Evolutionary conservation across 176 grass and related monocot genomes (phyloP).

Genomic region (Carex myosuroides): DNA sequence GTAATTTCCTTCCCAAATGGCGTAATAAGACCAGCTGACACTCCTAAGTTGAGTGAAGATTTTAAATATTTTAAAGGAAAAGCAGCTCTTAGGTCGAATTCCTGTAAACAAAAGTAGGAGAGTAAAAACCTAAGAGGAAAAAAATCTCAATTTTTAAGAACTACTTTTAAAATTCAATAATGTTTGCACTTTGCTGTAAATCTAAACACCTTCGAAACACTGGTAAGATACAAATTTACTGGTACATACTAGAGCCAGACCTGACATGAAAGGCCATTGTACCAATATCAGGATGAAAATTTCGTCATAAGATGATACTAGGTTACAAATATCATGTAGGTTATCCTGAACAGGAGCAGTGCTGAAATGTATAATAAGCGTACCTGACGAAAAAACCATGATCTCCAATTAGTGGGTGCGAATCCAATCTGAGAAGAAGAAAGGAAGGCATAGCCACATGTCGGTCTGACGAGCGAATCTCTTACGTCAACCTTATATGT

Average conservation of each 20-base stretch:
- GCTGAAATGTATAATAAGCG: background rate
- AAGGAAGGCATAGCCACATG: slow-evolving; percentile 58
- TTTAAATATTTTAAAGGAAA: slow-evolving; percentile 62
- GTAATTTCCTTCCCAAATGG: slow-evolving; percentile 53
- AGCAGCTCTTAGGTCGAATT: slow-evolving; percentile 56
- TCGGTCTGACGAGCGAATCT: slow-evolving; percentile 64
- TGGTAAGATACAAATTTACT: background rate
- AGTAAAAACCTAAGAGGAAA: background rate
- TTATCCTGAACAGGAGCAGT: background rate
- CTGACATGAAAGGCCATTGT: background rate
- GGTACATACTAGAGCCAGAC: background rate
- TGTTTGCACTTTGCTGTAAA: too few relatives aligned
- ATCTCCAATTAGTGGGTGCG: slow-evolving; percentile 41
- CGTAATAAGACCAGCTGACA: slow-evolving; percentile 49
- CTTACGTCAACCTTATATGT: slow-evolving; percentile 62
- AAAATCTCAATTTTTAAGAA: background rate
- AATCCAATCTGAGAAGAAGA: slow-evolving; percentile 66
- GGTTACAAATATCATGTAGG: background rate
- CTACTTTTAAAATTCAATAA: background rate
- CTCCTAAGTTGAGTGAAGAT: slow-evolving; percentile 59
- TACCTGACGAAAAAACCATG: slow-evolving; percentile 74
- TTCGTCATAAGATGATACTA: background rate
- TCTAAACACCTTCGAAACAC: background rate
- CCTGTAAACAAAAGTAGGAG: slow-evolving; percentile 28
- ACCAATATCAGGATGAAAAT: background rate